Evolutionary conservation across 2,329 filamentous ascomycete genomes (phyloP), one percentile per base, ranked within the genome.

Genomic region (Aureobasidium musti): DNA sequence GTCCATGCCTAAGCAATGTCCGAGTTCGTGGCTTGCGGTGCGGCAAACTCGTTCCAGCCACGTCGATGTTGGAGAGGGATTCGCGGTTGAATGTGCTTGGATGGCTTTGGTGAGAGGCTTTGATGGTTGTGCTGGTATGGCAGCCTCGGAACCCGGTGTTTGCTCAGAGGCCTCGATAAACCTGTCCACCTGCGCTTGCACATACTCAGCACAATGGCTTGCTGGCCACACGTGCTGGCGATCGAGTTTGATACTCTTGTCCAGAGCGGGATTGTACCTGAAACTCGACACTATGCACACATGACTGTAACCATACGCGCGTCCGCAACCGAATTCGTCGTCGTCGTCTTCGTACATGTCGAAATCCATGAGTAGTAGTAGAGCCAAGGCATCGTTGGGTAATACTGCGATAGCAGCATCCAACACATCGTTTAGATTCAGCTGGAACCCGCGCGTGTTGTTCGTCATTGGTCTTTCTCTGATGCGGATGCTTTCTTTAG

Each of bases 1-100:
- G 8, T 76, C 87, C 17, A 91, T 79, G n/a, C 84, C 86, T 43
- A 91, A 82, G 71, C 87, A 91, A 73, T 90, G 89, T 0, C 87
- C 86, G 0, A 91, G 75, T 71, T 91, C 88, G 72, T 91, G 89
- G 1, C 82, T 81, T 1, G 83, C 83, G 0, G 88, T 89, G 59
- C 82, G 83, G 63, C 80, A 86, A 2, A 86, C 74, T 13, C 83
- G 80, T 11, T 81, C 81, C 17, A 90, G 81, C 86, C 87, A 90
- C 21, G 26, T 7, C 7, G 33, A 8, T 35, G 5, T 11, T 10
- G 5, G 8, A 35, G 33, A 35, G 8, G 33, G 8, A 35, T 35
- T 35, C 8, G 33, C 8, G 33, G 33, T 35, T 10, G 2, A 10
- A 35, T 35, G 33, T 35, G 33, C 33, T 35, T 35, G 33, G 33